A percentile compares a stretch with the other conserved stretches of the same genome.
Conservation (phyloP, 331 rosid species). For the Malus hybrid region DNA sequence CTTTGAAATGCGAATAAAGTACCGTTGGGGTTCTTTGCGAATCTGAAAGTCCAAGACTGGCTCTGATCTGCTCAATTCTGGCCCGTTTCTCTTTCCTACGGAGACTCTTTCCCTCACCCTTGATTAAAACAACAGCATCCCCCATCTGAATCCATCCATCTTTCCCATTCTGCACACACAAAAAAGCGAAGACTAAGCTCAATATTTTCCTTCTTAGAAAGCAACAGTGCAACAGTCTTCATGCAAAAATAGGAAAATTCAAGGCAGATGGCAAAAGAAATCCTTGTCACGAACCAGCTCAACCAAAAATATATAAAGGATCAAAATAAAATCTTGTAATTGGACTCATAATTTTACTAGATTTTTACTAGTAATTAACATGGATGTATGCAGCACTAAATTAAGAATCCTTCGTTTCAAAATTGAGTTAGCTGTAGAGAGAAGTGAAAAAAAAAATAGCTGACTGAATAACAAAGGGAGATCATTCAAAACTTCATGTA, state of each 20-base stretch:
- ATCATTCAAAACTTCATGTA: not conserved
- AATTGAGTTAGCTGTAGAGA: not conserved
- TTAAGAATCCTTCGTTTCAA: not conserved
- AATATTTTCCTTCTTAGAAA: not conserved
- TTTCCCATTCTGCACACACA: constrained; percentile 25
- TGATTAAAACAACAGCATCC: constrained; percentile 86
- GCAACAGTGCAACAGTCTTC: not conserved
- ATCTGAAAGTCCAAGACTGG: constrained; percentile 97
- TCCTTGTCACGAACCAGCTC: not conserved
- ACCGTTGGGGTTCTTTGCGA: constrained; percentile 94
- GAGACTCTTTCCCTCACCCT: constrained; percentile 64
- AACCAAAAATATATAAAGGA: not conserved
- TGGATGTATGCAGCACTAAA: no score
- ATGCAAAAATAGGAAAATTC: constrained; percentile 1
- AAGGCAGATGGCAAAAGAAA: constrained; percentile 1
- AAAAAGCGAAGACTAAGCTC: constrained; percentile 3
- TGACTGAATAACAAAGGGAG: not conserved
- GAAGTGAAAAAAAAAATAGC: not conserved
- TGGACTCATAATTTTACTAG: not conserved
- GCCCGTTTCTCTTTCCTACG: constrained; percentile 92
- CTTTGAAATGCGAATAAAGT: not conserved
- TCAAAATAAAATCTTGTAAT: not conserved
- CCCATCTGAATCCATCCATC: constrained; percentile 61
- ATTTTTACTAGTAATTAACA: not conserved
- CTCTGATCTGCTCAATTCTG: constrained; percentile 93